Evolutionary conservation across 1,284 basidiomycete genomes (phyloP).

Genomic region (Puccinia novopanici): DNA sequence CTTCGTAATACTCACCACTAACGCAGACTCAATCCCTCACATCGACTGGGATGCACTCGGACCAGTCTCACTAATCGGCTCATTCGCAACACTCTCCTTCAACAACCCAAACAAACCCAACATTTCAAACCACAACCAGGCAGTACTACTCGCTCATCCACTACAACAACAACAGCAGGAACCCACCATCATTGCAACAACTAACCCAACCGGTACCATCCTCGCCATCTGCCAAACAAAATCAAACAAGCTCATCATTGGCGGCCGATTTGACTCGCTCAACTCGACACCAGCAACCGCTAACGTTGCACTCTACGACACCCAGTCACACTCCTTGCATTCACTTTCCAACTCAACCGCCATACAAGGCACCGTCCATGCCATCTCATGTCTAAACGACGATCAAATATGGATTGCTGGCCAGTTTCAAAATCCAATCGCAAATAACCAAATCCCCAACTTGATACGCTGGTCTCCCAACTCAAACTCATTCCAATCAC

Average conservation of each 20-base stretch:
- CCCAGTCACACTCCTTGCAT: slow-evolving; percentile 26
- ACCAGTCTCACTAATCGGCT: slow-evolving; percentile 77
- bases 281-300: slow-evolving; percentile 53
- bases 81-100: slow-evolving; percentile 79
- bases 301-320: slow-evolving; percentile 56
- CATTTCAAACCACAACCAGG: slow-evolving; percentile 70
- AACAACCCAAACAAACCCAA: slow-evolving; percentile 63
- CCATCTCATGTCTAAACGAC: slow-evolving; percentile 76
- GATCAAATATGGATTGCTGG: slow-evolving; percentile 80
- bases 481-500: slow-evolving; percentile 22
- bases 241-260: slow-evolving; percentile 56
- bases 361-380: slow-evolving; percentile 68
- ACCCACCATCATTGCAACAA: slow-evolving; percentile 54
- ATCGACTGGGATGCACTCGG: slow-evolving; percentile 91
- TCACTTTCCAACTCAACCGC: slow-evolving; percentile 53
- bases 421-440: slow-evolving; percentile 65
- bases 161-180: slow-evolving; percentile 69
- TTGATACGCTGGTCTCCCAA: slow-evolving; percentile 73
- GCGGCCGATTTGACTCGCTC: slow-evolving; percentile 58
- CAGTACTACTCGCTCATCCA: slow-evolving; percentile 68
- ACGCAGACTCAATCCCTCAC: no score
- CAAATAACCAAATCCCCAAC: slow-evolving; percentile 65
- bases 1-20: neutral
- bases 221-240: slow-evolving; percentile 56
- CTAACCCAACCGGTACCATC: slow-evolving; percentile 58